phyloP scores from a whole-genome alignment of 2,329 filamentous ascomycete species.

The Trichoderma brevicompactum region DNA sequence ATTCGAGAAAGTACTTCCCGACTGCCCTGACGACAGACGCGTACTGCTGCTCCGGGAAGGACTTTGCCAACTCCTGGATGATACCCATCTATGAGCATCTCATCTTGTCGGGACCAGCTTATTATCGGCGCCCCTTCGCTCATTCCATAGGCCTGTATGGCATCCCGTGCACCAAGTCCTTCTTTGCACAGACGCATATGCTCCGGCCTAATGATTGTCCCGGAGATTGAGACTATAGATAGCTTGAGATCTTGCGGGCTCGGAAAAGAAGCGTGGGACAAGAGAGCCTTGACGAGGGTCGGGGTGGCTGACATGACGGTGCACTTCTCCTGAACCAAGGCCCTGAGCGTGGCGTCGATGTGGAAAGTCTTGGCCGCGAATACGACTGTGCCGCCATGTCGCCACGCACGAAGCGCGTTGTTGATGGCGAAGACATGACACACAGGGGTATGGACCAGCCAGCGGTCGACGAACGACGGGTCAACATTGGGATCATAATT shows the following conservation, averaged over 20 bases:
- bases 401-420: constrained; percentile 46
- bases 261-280: constrained; percentile 40
- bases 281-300: constrained; percentile 42
- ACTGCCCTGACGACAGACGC: constrained; percentile 44
- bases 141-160: constrained; percentile 51
- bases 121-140: constrained; percentile 50
- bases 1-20: constrained; percentile 38
- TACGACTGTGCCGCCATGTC: constrained; percentile 42
- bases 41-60: constrained; percentile 45
- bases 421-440: constrained; percentile 48
- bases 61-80: constrained; percentile 49
- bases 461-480: constrained; percentile 38
- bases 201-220: constrained; percentile 39
- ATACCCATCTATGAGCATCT: constrained; percentile 39
- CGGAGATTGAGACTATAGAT: constrained; percentile 43
- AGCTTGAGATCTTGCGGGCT: constrained; percentile 37
- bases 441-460: constrained; percentile 46
- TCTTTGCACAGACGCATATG: constrained; percentile 42
- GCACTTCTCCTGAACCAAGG: constrained; percentile 41
- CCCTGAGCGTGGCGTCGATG: constrained; percentile 40
- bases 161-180: constrained; percentile 40
- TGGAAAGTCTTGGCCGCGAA: constrained; percentile 44
- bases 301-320: constrained; percentile 49
- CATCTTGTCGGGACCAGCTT: constrained; percentile 45
- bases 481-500: constrained; percentile 45